phyloP scores from a whole-genome alignment of 2,329 filamentous ascomycete species.

The Metarhizium album region DNA sequence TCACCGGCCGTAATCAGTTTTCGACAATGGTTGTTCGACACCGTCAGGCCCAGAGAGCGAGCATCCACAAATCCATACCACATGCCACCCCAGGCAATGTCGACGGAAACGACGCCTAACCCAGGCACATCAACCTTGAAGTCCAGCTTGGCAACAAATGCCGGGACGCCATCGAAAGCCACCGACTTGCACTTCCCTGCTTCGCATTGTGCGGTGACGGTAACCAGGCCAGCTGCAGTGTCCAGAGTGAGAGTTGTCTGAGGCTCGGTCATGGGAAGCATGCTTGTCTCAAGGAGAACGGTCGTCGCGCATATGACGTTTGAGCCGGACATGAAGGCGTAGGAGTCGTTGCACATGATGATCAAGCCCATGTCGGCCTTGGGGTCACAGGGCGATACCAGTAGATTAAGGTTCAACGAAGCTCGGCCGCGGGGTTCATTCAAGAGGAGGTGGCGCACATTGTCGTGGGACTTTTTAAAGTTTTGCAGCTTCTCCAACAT shows the following conservation, averaged over 20 bases:
- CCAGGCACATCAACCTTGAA: slow-evolving; percentile 28
- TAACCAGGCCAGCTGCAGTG: slow-evolving; percentile 32
- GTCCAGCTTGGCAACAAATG: slow-evolving; percentile 31
- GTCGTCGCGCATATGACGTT: slow-evolving; percentile 34
- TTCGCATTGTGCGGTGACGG: slow-evolving; percentile 28
- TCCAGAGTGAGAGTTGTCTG: slow-evolving; percentile 29
- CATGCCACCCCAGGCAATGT: slow-evolving; percentile 37
- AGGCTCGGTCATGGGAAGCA: slow-evolving; percentile 34
- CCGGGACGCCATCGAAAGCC: slow-evolving; percentile 33
- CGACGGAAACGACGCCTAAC: slow-evolving; percentile 26
- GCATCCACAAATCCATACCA: slow-evolving; percentile 32
- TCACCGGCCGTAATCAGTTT: slow-evolving; percentile 31
- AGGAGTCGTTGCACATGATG: slow-evolving; percentile 36
- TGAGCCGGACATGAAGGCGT: slow-evolving; percentile 27
- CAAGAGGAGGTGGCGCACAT: slow-evolving; percentile 29
- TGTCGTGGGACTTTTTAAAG: slow-evolving; percentile 21
- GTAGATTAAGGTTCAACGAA: slow-evolving; percentile 27
- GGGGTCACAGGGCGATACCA: slow-evolving; percentile 32
- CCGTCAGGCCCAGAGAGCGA: slow-evolving; percentile 21
- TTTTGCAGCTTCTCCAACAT: slow-evolving; percentile 22
- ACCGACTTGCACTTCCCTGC: slow-evolving; percentile 32
- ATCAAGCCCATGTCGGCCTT: slow-evolving; percentile 33
- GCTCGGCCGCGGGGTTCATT: slow-evolving; percentile 35
- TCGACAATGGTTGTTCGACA: slow-evolving; percentile 21
- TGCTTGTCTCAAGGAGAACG: slow-evolving; percentile 35